These are phyloP conservation scores for Rutstroemia sydowiana DNA, from an alignment of 2,329 filamentous ascomycete genomes.

Conservation along the genomic window DNA sequence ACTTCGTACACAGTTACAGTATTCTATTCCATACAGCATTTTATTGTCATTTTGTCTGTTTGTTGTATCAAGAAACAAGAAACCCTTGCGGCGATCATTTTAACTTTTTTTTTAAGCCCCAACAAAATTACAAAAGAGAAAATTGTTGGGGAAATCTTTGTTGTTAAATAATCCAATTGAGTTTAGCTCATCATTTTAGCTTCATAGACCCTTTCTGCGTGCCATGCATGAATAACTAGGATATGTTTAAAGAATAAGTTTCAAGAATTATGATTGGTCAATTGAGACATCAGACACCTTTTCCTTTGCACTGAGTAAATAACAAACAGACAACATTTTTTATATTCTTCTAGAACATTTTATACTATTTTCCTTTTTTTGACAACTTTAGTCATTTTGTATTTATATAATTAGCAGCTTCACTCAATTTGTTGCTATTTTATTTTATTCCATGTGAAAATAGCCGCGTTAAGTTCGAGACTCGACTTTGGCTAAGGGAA, in stretches of 20 bases:
- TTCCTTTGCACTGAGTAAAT: not conserved
- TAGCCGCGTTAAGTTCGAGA: too few relatives aligned
- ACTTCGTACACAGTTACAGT: too few relatives aligned
- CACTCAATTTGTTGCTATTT: too few relatives aligned
- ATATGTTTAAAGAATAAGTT: not conserved
- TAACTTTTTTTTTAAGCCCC: not conserved
- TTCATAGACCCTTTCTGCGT: not conserved
- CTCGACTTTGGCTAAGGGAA: too few relatives aligned
- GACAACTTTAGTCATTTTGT: too few relatives aligned
- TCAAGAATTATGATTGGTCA: constrained; percentile 1
- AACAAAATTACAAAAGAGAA: constrained; percentile 2
- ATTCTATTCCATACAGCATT: too few relatives aligned
- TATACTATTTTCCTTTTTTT: too few relatives aligned
- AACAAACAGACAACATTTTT: not conserved
- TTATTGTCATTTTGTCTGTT: not conserved
- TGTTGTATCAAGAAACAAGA: not conserved
- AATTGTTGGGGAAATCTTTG: constrained; percentile 9
- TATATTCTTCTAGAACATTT: not conserved
- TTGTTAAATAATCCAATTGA: not conserved
- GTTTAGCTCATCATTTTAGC: not conserved
- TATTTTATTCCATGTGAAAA: too few relatives aligned
- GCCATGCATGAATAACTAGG: not conserved
- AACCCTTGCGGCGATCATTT: constrained; percentile 6
- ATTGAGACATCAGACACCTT: constrained; percentile 1
- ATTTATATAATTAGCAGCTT: too few relatives aligned